Percentiles rank a stretch among this genome's conserved stretches.
These are phyloP conservation scores for Cynara cardunculus DNA, from an alignment of 129 eudicot genomes.

Conservation along the genomic window DNA sequence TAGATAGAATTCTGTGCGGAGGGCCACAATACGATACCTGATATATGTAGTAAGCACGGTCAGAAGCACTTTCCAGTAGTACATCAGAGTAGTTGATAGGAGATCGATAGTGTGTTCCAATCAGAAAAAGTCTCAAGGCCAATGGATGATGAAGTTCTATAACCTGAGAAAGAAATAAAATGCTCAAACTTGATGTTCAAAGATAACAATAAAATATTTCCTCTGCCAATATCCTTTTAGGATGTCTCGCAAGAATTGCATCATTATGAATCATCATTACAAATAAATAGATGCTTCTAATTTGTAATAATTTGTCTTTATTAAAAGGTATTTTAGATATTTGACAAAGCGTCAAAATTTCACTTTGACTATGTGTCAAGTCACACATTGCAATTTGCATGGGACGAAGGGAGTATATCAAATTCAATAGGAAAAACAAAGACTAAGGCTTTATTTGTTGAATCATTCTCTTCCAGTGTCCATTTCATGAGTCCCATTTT, in stretches of 20 bases:
- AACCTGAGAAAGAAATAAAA: constrained; percentile 49
- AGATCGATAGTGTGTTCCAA: constrained; percentile 93
- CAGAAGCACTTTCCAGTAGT: constrained; percentile 88
- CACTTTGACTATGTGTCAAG: neutral
- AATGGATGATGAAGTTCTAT: constrained; percentile 88
- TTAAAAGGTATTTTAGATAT: neutral
- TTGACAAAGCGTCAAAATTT: neutral
- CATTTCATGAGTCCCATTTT: constrained; percentile 3
- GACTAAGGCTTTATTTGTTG: neutral
- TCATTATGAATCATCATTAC: neutral
- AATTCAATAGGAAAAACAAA: neutral
- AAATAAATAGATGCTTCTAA: neutral
- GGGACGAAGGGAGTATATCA: too few relatives aligned
- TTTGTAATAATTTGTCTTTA: neutral
- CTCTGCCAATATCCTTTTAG: neutral
- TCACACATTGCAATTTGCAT: neutral
- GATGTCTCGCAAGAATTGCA: neutral
- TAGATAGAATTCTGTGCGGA: neutral
- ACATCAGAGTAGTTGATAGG: constrained; percentile 86
- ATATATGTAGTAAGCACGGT: constrained; percentile 81
- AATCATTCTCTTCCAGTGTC: constrained; percentile 2
- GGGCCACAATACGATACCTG: constrained; percentile 47
- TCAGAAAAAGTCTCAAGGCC: constrained; percentile 84
- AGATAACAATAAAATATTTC: neutral
- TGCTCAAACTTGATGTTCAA: neutral